These are phyloP conservation scores for Acacia concinna DNA, from an alignment of 331 rosid genomes.

Conservation along the genomic window DNA sequence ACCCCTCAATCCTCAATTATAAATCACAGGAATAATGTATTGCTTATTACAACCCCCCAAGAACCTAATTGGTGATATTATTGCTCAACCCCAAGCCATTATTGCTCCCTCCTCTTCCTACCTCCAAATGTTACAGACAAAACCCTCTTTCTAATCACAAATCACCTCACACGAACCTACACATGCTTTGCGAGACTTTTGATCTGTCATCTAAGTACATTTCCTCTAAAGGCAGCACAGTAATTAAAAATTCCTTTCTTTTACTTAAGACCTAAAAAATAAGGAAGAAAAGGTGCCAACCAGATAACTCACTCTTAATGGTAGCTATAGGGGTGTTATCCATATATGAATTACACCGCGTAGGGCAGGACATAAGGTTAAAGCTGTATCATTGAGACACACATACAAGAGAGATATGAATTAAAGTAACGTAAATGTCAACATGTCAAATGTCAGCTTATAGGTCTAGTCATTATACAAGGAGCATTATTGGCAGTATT, in stretches of 20 bases:
- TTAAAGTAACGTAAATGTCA: background rate
- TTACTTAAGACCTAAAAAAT: background rate
- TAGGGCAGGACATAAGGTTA: background rate
- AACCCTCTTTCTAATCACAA: conserved; percentile 4
- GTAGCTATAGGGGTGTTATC: background rate
- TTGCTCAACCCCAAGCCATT: background rate
- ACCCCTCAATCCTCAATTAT: conserved; percentile 27
- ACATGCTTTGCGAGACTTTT: background rate
- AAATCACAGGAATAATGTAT: conserved; percentile 30
- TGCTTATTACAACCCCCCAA: background rate
- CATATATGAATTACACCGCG: background rate
- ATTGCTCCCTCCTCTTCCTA: background rate
- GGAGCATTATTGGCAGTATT: background rate
- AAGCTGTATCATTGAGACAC: background rate
- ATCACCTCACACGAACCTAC: background rate
- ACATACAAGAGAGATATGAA: background rate
- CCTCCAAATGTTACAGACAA: conserved; percentile 34
- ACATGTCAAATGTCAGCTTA: background rate
- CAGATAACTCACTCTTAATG: background rate
- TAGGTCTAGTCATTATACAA: background rate
- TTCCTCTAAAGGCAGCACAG: background rate
- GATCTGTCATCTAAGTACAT: background rate
- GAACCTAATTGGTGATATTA: background rate
- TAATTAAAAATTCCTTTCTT: background rate
- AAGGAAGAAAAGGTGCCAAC: background rate